Base-by-base conservation (phyloP, 2,329 filamentous ascomycete species). In the Colletotrichum abscissum region DNA sequence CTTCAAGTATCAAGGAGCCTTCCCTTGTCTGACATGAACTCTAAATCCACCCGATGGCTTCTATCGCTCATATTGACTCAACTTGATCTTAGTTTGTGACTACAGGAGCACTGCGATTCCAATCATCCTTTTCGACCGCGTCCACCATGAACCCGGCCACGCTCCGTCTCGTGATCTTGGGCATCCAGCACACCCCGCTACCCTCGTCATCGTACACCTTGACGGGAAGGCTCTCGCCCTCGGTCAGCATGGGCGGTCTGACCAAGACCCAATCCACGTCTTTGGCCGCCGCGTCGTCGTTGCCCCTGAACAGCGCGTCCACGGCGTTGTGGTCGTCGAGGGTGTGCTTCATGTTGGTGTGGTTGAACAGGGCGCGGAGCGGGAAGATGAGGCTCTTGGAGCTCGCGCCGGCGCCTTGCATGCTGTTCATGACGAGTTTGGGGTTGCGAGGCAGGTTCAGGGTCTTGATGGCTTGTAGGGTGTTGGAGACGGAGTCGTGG, bases 371-470 rank as follows among this genome's bases (percentile, higher is more conserved):
- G 42, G 83, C 68, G 19, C 83, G 81, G 75, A 89, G 76, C 1
- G 84, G 78, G 42, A 80, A 83, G 56, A 83, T 79, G 70, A 88
- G 76, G 63, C 84, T 83, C 0, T 70, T 30, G 78, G 81, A 86
- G 5, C 87, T 89, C 35, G 81, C 78, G 0, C 85, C 87, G 1
- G 85, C 83, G 12, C 88, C 89, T 73, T 87, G 85, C 1, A 86
- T 84, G 14, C 85, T 87, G 79, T 90, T 84, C 60, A 88, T 80
- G 30, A 90, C 82, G 2, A 89, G 76, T 64, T 87, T 88, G 8
- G 56, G 30, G 19, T 30, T 59, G 79, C 0, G 78, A 78, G 60
- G 80, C 79, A n/a, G 19, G 22, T 80, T 78, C 63, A 46, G 19
- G 22, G 80, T 78, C 63, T 82, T 79, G 82, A 86, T 86, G 4